Conservation (phyloP, 306 rosid species). For the Lupinus albus region DNA sequence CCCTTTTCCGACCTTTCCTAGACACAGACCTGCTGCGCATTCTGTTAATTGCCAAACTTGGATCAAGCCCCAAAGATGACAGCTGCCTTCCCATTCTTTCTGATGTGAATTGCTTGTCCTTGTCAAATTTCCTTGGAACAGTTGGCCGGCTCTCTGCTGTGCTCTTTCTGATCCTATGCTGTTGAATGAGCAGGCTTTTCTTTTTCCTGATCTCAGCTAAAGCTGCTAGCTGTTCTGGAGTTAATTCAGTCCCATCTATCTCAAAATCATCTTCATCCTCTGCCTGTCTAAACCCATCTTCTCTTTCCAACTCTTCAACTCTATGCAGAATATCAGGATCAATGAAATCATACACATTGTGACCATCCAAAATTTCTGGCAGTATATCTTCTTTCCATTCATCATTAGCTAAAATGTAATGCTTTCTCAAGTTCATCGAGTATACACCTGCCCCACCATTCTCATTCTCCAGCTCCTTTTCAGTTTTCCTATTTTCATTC, state of each 20-base stretch:
- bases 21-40: constrained; percentile 69
- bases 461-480: constrained; percentile 79
- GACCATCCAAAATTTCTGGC: constrained; percentile 92
- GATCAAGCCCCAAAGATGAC: constrained; percentile 73
- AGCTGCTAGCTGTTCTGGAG: constrained; percentile 66
- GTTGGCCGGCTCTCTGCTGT: constrained; percentile 80
- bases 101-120: constrained; percentile 62
- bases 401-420: constrained; percentile 70
- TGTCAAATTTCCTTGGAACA: constrained; percentile 80
- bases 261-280: constrained; percentile 68
- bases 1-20: constrained; percentile 70
- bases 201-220: constrained; percentile 68
- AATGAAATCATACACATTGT: constrained; percentile 79
- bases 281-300: constrained; percentile 63
- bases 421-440: constrained; percentile 77
- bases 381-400: constrained; percentile 85
- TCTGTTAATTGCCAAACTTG: constrained; percentile 62
- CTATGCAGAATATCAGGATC: constrained; percentile 76
- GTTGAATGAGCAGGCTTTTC: constrained; percentile 69
- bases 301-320: constrained; percentile 85
- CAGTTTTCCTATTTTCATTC: constrained; percentile 64
- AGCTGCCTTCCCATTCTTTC: constrained; percentile 87
- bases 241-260: constrained; percentile 64
- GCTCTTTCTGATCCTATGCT: constrained; percentile 85
- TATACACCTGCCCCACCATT: constrained; percentile 95